phyloP scores from a whole-genome alignment of 2,329 filamentous ascomycete genomes.

The Neonectria neomacrospora region DNA sequence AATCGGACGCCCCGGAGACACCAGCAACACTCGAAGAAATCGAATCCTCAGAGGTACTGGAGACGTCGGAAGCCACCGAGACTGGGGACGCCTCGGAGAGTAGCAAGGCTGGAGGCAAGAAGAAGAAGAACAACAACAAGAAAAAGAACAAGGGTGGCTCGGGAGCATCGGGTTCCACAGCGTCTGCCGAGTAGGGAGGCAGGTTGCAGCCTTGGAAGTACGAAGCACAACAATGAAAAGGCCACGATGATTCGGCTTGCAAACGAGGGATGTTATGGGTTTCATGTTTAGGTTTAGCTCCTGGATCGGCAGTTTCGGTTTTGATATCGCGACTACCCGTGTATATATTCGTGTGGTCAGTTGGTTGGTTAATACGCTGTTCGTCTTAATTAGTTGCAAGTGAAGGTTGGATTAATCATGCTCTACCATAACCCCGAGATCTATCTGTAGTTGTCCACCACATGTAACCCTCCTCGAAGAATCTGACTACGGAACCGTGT shows the following conservation, averaged over 20 bases:
- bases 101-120: constrained; percentile 39
- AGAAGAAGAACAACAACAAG: constrained; percentile 43
- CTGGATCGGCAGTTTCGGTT: neutral
- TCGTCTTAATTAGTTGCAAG: neutral
- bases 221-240: neutral
- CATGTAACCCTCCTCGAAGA: constrained; percentile 13
- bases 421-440: neutral
- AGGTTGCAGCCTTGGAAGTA: constrained; percentile 2
- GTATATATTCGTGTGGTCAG: constrained; percentile 6
- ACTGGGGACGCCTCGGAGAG: constrained; percentile 12
- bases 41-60: constrained; percentile 28
- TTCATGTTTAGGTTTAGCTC: neutral
- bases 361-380: neutral
- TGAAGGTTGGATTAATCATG: neutral
- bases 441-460: neutral
- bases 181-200: constrained; percentile 28
- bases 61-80: constrained; percentile 28
- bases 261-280: neutral
- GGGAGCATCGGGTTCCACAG: constrained; percentile 19
- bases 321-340: neutral
- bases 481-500: neutral
- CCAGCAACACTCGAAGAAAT: constrained; percentile 26
- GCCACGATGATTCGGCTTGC: neutral
- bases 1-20: constrained; percentile 28
- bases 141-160: constrained; percentile 41